Percentiles rank a stretch among this genome's conserved stretches.
phyloP scores from a whole-genome alignment of 352 stramenopile genomes.

The Globisporangium orthogonon region DNA sequence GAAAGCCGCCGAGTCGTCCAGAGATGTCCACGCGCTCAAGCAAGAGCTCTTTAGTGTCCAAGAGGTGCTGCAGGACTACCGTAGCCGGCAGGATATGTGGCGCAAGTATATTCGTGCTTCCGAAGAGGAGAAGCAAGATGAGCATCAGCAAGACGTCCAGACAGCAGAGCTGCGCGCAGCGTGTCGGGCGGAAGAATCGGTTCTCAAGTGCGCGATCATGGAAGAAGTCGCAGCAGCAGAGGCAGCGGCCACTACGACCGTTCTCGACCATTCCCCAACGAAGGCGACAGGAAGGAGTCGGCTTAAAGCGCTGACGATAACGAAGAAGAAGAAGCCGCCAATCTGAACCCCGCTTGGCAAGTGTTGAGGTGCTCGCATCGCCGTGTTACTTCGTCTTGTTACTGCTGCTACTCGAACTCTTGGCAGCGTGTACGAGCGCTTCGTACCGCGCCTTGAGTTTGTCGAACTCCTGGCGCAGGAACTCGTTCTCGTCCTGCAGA shows the following conservation, averaged over 20 bases:
- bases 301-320: not conserved
- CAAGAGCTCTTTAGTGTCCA: constrained; percentile 42
- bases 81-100: constrained; percentile 6
- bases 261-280: not conserved
- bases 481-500: constrained; percentile 62
- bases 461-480: constrained; percentile 59
- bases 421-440: constrained; percentile 15
- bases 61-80: constrained; percentile 31
- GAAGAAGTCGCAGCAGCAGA: constrained; percentile 22
- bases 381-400: constrained; percentile 2
- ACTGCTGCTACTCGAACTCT: not conserved
- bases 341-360: not conserved
- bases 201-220: constrained; percentile 37
- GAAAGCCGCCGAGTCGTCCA: constrained; percentile 33
- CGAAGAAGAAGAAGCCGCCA: not conserved
- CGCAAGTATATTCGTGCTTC: constrained; percentile 4
- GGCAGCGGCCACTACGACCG: not conserved
- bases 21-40: constrained; percentile 45
- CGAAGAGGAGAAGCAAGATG: constrained; percentile 9
- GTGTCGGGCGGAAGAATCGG: constrained; percentile 23
- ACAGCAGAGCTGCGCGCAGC: constrained; percentile 13
- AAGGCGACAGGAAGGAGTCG: not conserved
- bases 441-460: constrained; percentile 64
- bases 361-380: no score
- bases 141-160: constrained; percentile 4